Conservation (phyloP, 805 yeast genomes). For the Candida andamanensis region DNA sequence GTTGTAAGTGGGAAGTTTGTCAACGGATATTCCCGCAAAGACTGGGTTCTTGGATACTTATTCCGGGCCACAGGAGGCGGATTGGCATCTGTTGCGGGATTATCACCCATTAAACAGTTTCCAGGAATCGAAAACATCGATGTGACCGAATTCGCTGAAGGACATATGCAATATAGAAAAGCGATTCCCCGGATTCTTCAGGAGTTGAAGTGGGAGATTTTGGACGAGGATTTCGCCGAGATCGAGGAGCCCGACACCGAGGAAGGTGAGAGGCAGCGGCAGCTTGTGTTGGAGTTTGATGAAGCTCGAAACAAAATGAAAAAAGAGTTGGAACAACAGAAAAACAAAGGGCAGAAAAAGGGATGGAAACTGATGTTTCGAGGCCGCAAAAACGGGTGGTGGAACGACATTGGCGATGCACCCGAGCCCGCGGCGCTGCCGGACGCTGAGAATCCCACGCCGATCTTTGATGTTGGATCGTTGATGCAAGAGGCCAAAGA, state of each 20-base stretch:
- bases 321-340: constrained; percentile 27
- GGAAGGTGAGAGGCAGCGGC: constrained; percentile 74
- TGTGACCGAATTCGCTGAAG: constrained; percentile 81
- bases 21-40: constrained; percentile 86
- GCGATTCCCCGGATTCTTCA: constrained; percentile 81
- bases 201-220: constrained; percentile 69
- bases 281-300: constrained; percentile 78
- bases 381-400: constrained; percentile 56
- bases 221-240: constrained; percentile 88
- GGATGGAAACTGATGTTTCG: constrained; percentile 47
- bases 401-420: constrained; percentile 33
- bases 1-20: constrained; percentile 87
- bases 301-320: constrained; percentile 68
- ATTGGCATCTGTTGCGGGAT: constrained; percentile 82
- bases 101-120: constrained; percentile 63
- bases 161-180: constrained; percentile 96
- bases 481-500: constrained; percentile 40
- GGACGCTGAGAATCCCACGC: constrained; percentile 13
- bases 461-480: constrained; percentile 44
- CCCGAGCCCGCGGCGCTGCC: constrained; percentile 9
- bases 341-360: constrained; percentile 24
- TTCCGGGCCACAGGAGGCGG: constrained; percentile 97
- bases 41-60: constrained; percentile 93
- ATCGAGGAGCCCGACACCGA: constrained; percentile 96
- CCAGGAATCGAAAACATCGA: constrained; percentile 78